These are phyloP conservation scores for Jatropha podagrica DNA, from an alignment of 441 rosid species.

Conservation along the genomic window DNA sequence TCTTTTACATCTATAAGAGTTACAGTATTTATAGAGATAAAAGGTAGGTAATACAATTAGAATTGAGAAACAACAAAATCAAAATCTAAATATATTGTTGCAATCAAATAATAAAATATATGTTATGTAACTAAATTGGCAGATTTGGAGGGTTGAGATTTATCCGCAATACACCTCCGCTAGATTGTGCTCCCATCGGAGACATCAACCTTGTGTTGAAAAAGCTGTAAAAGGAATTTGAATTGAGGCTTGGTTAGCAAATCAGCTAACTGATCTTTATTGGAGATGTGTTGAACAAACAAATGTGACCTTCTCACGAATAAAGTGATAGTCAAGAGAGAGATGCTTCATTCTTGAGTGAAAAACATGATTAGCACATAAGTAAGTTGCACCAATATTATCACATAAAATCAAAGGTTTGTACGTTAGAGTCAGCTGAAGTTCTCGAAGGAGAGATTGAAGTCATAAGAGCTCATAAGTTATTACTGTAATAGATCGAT, in stretches of 20 bases:
- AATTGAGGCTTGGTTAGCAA: not conserved
- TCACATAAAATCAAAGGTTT: not conserved
- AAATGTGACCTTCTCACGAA: not conserved
- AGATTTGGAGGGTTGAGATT: no score
- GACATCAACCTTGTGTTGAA: not conserved
- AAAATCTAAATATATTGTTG: no score
- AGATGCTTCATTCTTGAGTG: slow-evolving; percentile 15
- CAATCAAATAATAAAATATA: no score
- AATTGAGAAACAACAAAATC: no score
- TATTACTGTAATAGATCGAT: not conserved
- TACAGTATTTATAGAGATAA: no score
- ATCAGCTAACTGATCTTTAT: not conserved
- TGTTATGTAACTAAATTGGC: no score
- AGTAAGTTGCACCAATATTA: not conserved
- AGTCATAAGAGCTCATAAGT: not conserved
- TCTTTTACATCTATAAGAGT: no score
- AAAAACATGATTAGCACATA: not conserved
- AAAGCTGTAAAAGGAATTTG: not conserved
- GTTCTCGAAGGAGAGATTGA: no score
- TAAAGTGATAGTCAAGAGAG: slow-evolving; percentile 2
- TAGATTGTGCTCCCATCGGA: not conserved
- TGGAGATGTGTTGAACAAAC: not conserved
- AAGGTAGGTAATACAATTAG: no score
- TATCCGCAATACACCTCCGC: not conserved
- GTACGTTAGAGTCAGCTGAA: no score